Conservation (phyloP, 108 stramenopile species). For the Conticribra weissflogii region DNA sequence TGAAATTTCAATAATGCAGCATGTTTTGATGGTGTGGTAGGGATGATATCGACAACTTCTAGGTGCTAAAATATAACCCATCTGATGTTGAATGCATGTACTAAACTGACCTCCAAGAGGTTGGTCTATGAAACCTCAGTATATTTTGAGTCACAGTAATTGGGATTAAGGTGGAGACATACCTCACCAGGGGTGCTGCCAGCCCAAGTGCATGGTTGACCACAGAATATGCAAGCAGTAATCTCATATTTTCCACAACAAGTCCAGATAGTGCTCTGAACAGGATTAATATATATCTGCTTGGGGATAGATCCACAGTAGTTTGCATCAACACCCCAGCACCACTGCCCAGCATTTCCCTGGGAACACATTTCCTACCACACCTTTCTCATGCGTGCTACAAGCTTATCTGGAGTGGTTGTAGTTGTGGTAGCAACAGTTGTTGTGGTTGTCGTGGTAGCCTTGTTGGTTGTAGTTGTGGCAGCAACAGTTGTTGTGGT, state of each 20-base stretch:
- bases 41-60: too few species aligned
- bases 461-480: background rate
- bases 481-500: background rate
- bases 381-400: constrained; percentile 20
- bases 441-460: background rate
- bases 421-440: background rate
- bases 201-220: constrained; percentile 4
- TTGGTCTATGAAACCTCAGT: too few species aligned
- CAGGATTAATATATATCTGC: constrained; percentile 20
- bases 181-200: constrained; percentile 1
- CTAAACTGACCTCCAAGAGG: too few species aligned
- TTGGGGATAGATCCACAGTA: constrained; percentile 21
- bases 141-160: constrained; percentile 15
- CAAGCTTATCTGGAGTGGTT: background rate
- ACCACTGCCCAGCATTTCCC: constrained; percentile 8
- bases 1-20: too few species aligned
- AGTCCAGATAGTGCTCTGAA: constrained; percentile 4
- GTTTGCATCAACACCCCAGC: constrained; percentile 17
- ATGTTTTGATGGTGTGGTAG: too few species aligned
- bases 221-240: constrained; percentile 5
- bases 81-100: too few species aligned
- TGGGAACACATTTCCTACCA: constrained; percentile 4
- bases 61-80: too few species aligned
- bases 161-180: constrained; percentile 2
- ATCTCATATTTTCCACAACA: constrained; percentile 21